phyloP scores from a whole-genome alignment of 2,329 filamentous ascomycete species.

The Colletotrichum cuscutae region DNA sequence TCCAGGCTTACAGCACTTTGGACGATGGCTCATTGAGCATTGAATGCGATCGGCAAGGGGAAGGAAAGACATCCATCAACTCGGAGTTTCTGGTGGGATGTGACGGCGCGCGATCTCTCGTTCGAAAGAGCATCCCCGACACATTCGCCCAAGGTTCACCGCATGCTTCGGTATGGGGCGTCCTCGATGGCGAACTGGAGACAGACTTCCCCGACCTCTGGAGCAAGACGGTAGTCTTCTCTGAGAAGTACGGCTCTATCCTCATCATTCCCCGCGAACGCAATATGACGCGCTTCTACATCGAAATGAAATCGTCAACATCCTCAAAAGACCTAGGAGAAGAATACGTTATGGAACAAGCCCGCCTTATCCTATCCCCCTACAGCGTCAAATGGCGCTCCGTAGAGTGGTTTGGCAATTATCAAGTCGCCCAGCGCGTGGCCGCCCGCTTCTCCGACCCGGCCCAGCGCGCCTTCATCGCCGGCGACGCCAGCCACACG shows the following conservation, averaged over 20 bases:
- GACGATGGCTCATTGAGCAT: conserved; percentile 5
- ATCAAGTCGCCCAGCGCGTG: conserved; percentile 76
- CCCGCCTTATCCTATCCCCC: conserved; percentile 54
- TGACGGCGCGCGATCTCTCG: conserved; percentile 66
- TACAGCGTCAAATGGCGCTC: conserved; percentile 62
- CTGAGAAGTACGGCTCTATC: conserved; percentile 64
- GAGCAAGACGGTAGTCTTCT: conserved; percentile 67
- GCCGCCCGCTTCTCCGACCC: conserved; percentile 75
- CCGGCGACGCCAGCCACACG: conserved; percentile 76
- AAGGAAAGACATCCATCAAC: conserved; percentile 40
- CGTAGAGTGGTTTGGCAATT: conserved; percentile 77
- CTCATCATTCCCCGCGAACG: conserved; percentile 69
- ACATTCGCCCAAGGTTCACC: conserved; percentile 52
- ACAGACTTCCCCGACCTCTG: conserved; percentile 71
- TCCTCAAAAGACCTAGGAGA: conserved; percentile 59
- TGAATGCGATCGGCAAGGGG: background rate
- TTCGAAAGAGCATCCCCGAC: conserved; percentile 58
- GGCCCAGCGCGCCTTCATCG: conserved; percentile 68
- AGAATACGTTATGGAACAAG: conserved; percentile 68
- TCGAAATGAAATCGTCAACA: conserved; percentile 41
- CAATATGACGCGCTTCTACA: conserved; percentile 62
- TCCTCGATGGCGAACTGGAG: conserved; percentile 66
- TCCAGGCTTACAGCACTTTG: background rate
- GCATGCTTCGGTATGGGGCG: conserved; percentile 60
- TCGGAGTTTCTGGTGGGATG: conserved; percentile 66